phyloP scores from a whole-genome alignment of 75 land plant genomes.

The Picea sitchensis region DNA sequence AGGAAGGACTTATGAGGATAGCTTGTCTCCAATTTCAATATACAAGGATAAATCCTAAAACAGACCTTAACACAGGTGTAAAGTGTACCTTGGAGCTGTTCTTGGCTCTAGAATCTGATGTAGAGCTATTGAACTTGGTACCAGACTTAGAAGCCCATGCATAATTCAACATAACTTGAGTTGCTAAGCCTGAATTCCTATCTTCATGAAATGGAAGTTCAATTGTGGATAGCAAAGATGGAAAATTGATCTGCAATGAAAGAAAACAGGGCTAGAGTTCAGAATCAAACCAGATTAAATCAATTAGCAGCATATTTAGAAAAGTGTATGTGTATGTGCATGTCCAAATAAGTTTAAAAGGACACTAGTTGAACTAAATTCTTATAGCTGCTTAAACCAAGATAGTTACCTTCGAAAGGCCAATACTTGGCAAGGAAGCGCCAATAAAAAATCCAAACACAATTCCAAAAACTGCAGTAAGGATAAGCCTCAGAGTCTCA shows the following conservation, averaged over 20 bases:
- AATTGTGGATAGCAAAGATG: slow-evolving; percentile 4
- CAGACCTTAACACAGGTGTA: too few relatives aligned
- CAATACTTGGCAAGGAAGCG: slow-evolving; percentile 39
- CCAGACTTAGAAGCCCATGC: slow-evolving; percentile 15
- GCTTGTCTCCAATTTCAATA: too few relatives aligned
- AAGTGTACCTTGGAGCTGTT: neutral
- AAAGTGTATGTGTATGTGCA: neutral
- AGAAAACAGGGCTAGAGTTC: neutral
- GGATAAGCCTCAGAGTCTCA: slow-evolving; percentile 55
- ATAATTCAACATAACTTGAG: slow-evolving; percentile 27
- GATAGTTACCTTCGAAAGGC: slow-evolving; percentile 40
- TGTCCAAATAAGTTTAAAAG: neutral
- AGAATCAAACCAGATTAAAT: neutral
- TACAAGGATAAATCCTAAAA: too few relatives aligned
- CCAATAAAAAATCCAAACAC: slow-evolving; percentile 59
- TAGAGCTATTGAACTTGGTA: neutral
- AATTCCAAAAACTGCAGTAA: slow-evolving; percentile 48
- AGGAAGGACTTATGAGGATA: too few relatives aligned
- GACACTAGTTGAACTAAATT: neutral
- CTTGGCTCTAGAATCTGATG: neutral
- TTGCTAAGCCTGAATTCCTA: slow-evolving; percentile 17
- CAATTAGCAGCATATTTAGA: neutral
- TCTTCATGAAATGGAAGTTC: slow-evolving; percentile 24
- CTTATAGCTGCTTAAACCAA: neutral
- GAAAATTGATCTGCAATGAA: slow-evolving; percentile 24